Conservation (phyloP, 306 rosid species). For the Clitoria ternatea region DNA sequence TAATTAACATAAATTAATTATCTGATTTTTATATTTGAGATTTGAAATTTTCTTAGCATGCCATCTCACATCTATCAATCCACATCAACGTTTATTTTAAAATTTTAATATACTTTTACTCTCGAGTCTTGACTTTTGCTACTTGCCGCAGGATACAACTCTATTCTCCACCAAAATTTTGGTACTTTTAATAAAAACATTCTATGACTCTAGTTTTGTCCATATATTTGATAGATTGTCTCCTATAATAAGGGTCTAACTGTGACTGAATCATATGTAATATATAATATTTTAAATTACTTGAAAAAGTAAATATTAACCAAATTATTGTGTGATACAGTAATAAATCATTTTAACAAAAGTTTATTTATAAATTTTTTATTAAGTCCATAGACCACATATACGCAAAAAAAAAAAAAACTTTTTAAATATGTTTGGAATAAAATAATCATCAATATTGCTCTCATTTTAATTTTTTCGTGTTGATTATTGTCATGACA, state of each 20-base stretch:
- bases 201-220: background rate
- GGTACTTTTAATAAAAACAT: background rate
- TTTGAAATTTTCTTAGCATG: no score
- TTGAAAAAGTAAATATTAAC: no score
- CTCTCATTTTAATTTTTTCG: no score
- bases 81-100: background rate
- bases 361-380: background rate
- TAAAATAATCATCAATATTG: background rate
- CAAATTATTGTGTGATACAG: no score
- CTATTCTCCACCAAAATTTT: background rate
- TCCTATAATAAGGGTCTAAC: no score
- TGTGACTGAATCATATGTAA: no score
- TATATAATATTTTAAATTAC: no score
- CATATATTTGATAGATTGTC: no score
- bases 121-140: background rate
- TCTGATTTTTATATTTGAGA: no score
- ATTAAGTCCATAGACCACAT: background rate
- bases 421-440: background rate
- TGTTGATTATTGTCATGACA: no score
- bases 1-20: no score
- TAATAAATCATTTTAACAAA: background rate
- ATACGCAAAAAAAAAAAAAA: background rate
- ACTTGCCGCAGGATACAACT: background rate
- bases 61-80: background rate
- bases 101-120: background rate